These are phyloP conservation scores for Yarrowia sp. DNA, from an alignment of 805 yeast genomes.

Conservation along the genomic window DNA sequence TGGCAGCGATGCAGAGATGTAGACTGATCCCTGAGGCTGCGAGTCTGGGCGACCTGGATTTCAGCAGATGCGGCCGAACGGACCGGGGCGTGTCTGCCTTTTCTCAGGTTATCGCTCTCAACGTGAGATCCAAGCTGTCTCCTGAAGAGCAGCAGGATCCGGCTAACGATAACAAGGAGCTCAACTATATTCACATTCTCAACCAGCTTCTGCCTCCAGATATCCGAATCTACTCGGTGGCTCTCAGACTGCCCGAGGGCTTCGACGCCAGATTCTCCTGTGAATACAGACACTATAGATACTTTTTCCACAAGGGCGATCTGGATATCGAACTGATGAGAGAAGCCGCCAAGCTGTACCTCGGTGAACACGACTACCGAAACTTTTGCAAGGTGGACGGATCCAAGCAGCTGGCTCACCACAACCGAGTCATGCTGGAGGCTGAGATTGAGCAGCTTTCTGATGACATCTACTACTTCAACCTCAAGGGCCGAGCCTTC, in stretches of 20 bases:
- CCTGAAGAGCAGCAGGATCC: slow-evolving; percentile 67
- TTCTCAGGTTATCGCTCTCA: slow-evolving; percentile 87
- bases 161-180: slow-evolving; percentile 66
- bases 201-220: slow-evolving; percentile 83
- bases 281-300: slow-evolving; percentile 81
- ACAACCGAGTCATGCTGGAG: slow-evolving; percentile 64
- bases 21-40: slow-evolving; percentile 16
- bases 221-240: slow-evolving; percentile 79
- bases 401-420: slow-evolving; percentile 87
- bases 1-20: slow-evolving; percentile 68
- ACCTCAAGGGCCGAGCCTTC: slow-evolving; percentile 86
- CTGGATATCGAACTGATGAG: slow-evolving; percentile 73
- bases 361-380: slow-evolving; percentile 88
- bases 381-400: slow-evolving; percentile 96
- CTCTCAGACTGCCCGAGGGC: slow-evolving; percentile 78
- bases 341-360: slow-evolving; percentile 64
- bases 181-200: slow-evolving; percentile 76
- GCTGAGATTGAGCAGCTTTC: slow-evolving; percentile 56
- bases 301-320: slow-evolving; percentile 60
- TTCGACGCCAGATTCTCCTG: slow-evolving; percentile 97
- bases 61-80: slow-evolving; percentile 93
- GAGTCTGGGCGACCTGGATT: slow-evolving; percentile 58
- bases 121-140: slow-evolving; percentile 71
- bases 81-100: slow-evolving; percentile 97
- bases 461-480: slow-evolving; percentile 67